Evolutionary conservation across 1,139 yeast species (phyloP).

Genomic region (Nakaseomyces delphensis): DNA sequence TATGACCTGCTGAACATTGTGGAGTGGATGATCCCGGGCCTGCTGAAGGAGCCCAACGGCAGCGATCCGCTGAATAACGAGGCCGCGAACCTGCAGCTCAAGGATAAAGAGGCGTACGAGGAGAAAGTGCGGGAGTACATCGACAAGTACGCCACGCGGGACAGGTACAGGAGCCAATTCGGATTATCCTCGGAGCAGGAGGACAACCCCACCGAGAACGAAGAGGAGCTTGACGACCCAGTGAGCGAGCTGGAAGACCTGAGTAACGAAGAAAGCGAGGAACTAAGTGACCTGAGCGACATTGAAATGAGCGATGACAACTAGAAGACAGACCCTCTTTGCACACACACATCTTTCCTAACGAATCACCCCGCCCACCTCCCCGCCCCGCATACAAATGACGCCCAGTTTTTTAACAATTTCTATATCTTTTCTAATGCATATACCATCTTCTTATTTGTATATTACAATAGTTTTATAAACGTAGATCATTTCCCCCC

Average conservation of each 20-base stretch:
- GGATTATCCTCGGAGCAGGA: conserved; percentile 43
- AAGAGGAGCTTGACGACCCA: conserved; percentile 20
- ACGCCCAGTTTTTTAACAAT: too few species aligned
- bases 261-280: conserved; percentile 31
- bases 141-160: conserved; percentile 58
- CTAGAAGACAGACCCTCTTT: conserved; percentile 13
- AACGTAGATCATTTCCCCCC: neutral
- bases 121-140: conserved; percentile 69
- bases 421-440: too few species aligned
- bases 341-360: neutral
- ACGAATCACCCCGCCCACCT: too few species aligned
- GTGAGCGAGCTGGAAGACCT: conserved; percentile 13
- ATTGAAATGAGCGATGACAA: conserved; percentile 38
- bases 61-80: conserved; percentile 89
- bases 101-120: conserved; percentile 60
- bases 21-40: conserved; percentile 88
- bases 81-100: conserved; percentile 74
- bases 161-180: conserved; percentile 36
- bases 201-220: conserved; percentile 38
- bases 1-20: conserved; percentile 85
- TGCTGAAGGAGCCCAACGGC: conserved; percentile 86
- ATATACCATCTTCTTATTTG: too few species aligned
- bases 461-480: too few species aligned
- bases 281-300: conserved; percentile 36
- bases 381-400: too few species aligned